phyloP scores from a whole-genome alignment of 1,284 basidiomycete genomes.

The Sporisorium iseilematis-ciliati region DNA sequence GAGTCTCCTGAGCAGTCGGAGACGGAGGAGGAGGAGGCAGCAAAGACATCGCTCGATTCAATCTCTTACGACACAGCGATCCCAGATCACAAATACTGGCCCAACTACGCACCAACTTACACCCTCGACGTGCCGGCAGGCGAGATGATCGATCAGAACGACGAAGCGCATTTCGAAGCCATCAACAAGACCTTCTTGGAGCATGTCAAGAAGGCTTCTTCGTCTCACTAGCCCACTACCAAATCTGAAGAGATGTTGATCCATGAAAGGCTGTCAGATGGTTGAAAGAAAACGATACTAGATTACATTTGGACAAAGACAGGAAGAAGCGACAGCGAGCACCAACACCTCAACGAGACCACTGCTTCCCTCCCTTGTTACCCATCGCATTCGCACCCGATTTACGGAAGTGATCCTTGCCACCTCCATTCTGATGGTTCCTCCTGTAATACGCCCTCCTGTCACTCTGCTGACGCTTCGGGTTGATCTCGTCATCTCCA shows the following conservation, averaged over 20 bases:
- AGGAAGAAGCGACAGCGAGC: background rate
- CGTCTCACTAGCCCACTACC: slow-evolving; percentile 3
- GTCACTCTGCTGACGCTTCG: slow-evolving; percentile 54
- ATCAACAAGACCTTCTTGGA: slow-evolving; percentile 22
- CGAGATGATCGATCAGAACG: slow-evolving; percentile 48
- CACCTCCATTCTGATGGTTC: slow-evolving; percentile 40
- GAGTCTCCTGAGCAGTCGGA: background rate
- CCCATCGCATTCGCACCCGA: slow-evolving; percentile 41
- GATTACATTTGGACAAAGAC: slow-evolving; percentile 18
- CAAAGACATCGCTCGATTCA: slow-evolving; percentile 29
- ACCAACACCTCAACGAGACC: slow-evolving; percentile 43
- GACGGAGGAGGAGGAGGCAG: background rate
- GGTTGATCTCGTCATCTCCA: slow-evolving; percentile 41
- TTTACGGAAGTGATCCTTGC: slow-evolving; percentile 50
- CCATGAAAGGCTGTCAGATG: background rate
- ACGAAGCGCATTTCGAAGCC: slow-evolving; percentile 34
- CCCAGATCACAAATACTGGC: slow-evolving; percentile 49
- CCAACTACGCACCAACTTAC: slow-evolving; percentile 26
- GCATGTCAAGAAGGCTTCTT: slow-evolving; percentile 16
- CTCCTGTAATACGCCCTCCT: slow-evolving; percentile 49
- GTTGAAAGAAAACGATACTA: slow-evolving; percentile 8
- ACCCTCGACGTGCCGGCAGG: slow-evolving; percentile 32
- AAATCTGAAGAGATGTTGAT: background rate
- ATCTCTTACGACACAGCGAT: slow-evolving; percentile 23
- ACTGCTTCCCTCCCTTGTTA: slow-evolving; percentile 53